phyloP scores from a whole-genome alignment of 176 grass and related monocot species.

The Areca catechu region DNA sequence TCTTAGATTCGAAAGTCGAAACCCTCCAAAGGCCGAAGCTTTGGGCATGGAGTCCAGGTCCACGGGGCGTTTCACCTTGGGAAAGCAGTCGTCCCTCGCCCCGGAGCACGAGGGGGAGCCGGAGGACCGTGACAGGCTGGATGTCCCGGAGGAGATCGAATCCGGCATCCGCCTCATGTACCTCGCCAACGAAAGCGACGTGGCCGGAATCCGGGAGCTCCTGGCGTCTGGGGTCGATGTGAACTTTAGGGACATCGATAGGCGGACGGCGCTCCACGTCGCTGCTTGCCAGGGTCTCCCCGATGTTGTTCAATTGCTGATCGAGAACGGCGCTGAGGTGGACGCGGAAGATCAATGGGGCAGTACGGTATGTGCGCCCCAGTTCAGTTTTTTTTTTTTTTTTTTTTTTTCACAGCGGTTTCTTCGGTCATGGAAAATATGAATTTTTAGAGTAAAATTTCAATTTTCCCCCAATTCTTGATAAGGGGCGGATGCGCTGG shows the following conservation, averaged over 20 bases:
- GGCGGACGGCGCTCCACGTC: constrained; percentile 78
- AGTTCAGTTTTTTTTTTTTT: not conserved
- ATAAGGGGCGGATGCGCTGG: too few species aligned
- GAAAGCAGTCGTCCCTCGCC: constrained; percentile 83
- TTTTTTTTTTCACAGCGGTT: too few species aligned
- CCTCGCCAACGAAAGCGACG: constrained; percentile 61
- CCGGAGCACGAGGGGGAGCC: constrained; percentile 22
- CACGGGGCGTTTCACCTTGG: constrained; percentile 38
- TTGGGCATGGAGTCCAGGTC: constrained; percentile 38
- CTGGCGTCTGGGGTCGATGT: constrained; percentile 51
- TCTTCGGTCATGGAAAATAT: not conserved
- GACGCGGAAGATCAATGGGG: constrained; percentile 72
- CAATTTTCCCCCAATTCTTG: too few species aligned
- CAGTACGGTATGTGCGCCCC: constrained; percentile 45
- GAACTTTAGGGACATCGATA: constrained; percentile 83
- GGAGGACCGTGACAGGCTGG: not conserved
- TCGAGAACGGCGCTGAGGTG: constrained; percentile 50
- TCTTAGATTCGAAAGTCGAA: too few species aligned
- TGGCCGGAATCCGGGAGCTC: constrained; percentile 60
- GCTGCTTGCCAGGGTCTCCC: constrained; percentile 71
- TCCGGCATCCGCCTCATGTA: constrained; percentile 74
- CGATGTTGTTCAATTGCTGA: constrained; percentile 51
- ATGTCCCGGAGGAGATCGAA: constrained; percentile 20
- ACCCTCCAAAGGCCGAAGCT: not conserved
- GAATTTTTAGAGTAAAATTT: not conserved